Percentiles rank a stretch among this genome's conserved stretches.
phyloP scores from a whole-genome alignment of 176 grass and related monocot species.

The Phyllostachys edulis region DNA sequence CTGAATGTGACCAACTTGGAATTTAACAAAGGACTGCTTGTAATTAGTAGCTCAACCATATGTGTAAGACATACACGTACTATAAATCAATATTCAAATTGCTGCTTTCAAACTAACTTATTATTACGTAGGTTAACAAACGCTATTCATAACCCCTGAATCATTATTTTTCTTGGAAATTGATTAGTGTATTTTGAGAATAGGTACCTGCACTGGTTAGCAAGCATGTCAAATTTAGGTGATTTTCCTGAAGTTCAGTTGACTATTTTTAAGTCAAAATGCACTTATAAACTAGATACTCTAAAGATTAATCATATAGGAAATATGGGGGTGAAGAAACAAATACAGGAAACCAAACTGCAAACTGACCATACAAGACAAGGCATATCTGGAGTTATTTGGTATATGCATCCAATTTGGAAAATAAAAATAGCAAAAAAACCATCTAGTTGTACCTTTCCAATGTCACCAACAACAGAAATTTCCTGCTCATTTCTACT shows the following conservation, averaged over 20 bases:
- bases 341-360: background rate
- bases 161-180: background rate
- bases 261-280: background rate
- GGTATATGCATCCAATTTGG: background rate
- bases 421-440: background rate
- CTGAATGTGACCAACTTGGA: no score
- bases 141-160: no score
- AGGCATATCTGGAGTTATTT: no score
- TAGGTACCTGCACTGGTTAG: background rate
- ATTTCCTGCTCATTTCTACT: conserved; percentile 96
- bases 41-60: no score
- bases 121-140: no score
- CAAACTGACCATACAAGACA: background rate
- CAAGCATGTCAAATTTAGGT: background rate
- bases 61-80: no score
- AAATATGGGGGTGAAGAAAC: background rate
- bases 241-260: background rate
- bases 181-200: background rate
- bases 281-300: background rate
- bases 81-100: no score
- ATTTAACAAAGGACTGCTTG: no score
- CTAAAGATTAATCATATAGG: background rate
- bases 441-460: conserved; percentile 62
- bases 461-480: conserved; percentile 81
- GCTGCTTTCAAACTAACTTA: background rate